Evolutionary conservation across 2,329 filamentous ascomycete genomes (phyloP).

Genomic region (Neofusicoccum sp.): DNA sequence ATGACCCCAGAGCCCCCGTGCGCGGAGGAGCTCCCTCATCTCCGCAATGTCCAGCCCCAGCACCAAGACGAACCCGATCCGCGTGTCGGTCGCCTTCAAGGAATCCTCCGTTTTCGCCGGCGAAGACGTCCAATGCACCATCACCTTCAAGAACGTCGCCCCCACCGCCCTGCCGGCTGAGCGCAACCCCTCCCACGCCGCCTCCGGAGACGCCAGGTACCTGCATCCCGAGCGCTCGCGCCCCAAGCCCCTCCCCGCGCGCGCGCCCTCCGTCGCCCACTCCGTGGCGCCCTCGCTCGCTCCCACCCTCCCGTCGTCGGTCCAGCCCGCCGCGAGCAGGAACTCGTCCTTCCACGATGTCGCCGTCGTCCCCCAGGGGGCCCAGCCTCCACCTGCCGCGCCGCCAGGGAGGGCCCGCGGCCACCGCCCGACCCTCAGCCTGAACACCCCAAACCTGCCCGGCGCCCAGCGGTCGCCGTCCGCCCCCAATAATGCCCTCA

Average conservation of each 20-base stretch:
- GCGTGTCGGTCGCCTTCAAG: conserved; percentile 93
- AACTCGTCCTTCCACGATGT: conserved; percentile 28
- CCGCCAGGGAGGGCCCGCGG: conserved; percentile 38
- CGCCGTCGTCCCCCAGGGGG: conserved; percentile 3
- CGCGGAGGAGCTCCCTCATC: conserved; percentile 18
- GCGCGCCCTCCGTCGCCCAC: conserved; percentile 26
- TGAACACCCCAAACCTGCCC: conserved; percentile 41
- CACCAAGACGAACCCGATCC: conserved; percentile 63
- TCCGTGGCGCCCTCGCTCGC: conserved; percentile 24
- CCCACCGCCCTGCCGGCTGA: conserved; percentile 39
- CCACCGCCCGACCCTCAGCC: conserved; percentile 66
- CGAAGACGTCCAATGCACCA: conserved; percentile 91
- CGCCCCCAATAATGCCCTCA: conserved; percentile 21
- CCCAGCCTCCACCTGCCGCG: not conserved
- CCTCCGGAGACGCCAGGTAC: conserved; percentile 23
- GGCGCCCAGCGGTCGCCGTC: conserved; percentile 7
- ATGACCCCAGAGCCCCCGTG: conserved; percentile 19
- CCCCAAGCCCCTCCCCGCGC: conserved; percentile 20
- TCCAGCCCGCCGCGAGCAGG: conserved; percentile 11
- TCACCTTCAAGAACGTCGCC: conserved; percentile 88
- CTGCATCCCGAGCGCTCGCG: conserved; percentile 16
- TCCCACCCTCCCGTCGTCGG: conserved; percentile 39
- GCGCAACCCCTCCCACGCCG: conserved; percentile 31
- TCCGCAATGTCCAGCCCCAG: conserved; percentile 17
- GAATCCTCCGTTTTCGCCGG: conserved; percentile 94